phyloP scores from a whole-genome alignment of 2,329 filamentous ascomycete species.

The Fusarium sp. region DNA sequence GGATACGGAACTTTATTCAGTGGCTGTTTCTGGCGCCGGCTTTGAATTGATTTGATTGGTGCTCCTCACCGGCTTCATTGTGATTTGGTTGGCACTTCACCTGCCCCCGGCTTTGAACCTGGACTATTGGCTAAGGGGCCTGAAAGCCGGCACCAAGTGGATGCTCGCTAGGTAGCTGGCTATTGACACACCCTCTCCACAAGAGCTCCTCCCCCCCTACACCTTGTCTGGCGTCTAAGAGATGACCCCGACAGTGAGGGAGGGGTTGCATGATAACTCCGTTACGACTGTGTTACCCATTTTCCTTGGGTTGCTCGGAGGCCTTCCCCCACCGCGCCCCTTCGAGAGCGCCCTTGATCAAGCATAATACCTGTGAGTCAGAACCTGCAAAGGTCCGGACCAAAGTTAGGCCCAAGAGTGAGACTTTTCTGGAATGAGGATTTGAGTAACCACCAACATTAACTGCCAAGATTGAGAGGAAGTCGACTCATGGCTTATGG shows the following conservation, averaged over 20 bases:
- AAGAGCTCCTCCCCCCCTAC: neutral
- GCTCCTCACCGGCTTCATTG: neutral
- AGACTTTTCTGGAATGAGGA: neutral
- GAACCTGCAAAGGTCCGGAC: neutral
- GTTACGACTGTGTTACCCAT: too few species aligned
- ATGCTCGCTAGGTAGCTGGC: neutral
- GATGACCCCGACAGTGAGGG: neutral
- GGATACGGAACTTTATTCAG: neutral
- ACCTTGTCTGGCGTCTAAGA: neutral
- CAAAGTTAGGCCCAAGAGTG: neutral
- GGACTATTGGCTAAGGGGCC: neutral
- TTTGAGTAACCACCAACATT: neutral
- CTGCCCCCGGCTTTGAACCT: neutral
- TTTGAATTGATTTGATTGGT: constrained; percentile 9
- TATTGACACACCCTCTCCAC: neutral
- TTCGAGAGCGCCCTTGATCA: too few species aligned
- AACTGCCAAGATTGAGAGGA: neutral
- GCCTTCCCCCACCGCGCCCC: too few species aligned
- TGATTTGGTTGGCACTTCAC: neutral
- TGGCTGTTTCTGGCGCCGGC: constrained; percentile 12
- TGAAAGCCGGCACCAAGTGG: neutral
- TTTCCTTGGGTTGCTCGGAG: too few species aligned
- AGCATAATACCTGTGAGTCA: neutral
- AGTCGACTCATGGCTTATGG: neutral
- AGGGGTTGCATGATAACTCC: neutral